Evolutionary conservation across 192 early-diverging fungal species (phyloP), one percentile per base, ranked within the genome.

Genomic region (Dispira parvispora): DNA sequence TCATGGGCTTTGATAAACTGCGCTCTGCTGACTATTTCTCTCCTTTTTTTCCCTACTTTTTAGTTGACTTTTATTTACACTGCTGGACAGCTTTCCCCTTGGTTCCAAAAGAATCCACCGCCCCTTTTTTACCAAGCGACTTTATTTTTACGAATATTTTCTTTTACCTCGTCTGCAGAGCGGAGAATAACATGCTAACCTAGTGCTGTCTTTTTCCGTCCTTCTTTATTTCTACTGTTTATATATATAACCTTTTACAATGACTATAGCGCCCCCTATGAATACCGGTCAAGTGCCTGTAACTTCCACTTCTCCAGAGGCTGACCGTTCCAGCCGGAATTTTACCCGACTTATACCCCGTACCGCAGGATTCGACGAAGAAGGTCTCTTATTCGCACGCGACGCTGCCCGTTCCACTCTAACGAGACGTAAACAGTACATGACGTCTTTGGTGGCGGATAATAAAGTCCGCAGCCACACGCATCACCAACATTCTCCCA

Each of bases 321-420:
- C 18, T 50, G 47, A 23, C 21, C 16, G 4, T 8, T 3, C 18
- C 18, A 23, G 47, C 47, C 47, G 18, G 16, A 50, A 50, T 50
- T 50, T 23, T 23, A 20, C 53, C 32, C 57, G 57, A 5, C 57
- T 60, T 42, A 60, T 60, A 14, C 57, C 57, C 0, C 57, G 57
- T 18, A 42, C 57, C 38, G 57, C 57, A 2, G 38, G 38, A n/a
- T 43, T 60, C 6, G 57, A 60, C 57, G 57, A 60, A 60, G 57
- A 60, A 43, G 43, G 57, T 5, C 32, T 60, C 12, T 42, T 60
- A 60, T 60, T 60, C 27, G 57, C 42, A 43, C 57, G 57, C 13
- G 57, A 60, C 38, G 57, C 57, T 43, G 8, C 14, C 12, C 38
- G 21, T 5, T 60, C 57, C 25, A 18, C 32, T 14, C 57, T 60